These are phyloP conservation scores for Beauveria scarabaeidicola DNA, from an alignment of 2,329 filamentous ascomycete genomes.

Conservation along the genomic window DNA sequence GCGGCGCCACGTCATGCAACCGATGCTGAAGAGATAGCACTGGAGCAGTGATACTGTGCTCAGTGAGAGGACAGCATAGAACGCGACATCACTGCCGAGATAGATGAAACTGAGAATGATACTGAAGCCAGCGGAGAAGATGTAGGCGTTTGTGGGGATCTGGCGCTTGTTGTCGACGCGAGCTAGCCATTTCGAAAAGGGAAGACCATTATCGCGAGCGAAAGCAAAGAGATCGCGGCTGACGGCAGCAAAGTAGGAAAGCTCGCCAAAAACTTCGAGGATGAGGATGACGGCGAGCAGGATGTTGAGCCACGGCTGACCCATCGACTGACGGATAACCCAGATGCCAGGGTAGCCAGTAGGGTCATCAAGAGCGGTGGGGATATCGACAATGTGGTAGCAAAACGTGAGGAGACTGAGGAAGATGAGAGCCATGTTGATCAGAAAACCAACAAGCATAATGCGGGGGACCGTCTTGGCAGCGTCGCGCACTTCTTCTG, in stretches of 20 bases:
- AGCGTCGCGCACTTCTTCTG: constrained; percentile 15
- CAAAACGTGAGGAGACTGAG: constrained; percentile 8
- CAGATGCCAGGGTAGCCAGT: constrained; percentile 9
- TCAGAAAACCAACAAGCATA: constrained; percentile 6
- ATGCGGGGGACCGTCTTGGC: constrained; percentile 11
- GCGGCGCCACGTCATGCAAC: constrained; percentile 14
- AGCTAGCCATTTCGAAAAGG: constrained; percentile 10
- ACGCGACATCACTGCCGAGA: constrained; percentile 13
- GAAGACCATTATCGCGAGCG: constrained; percentile 8
- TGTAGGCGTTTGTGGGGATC: constrained; percentile 12
- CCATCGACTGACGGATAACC: constrained; percentile 11
- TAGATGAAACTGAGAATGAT: constrained; percentile 11
- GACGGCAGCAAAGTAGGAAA: constrained; percentile 8
- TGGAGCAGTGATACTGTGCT: constrained; percentile 13
- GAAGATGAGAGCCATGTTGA: constrained; percentile 3
- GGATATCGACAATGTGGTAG: constrained; percentile 10
- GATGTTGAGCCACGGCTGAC: constrained; percentile 1
- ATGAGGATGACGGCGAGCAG: neutral
- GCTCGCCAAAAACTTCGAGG: constrained; percentile 1
- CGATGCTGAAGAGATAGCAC: constrained; percentile 14
- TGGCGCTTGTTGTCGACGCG: constrained; percentile 8
- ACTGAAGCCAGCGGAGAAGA: constrained; percentile 8
- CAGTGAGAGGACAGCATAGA: constrained; percentile 13
- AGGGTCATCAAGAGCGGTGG: neutral
- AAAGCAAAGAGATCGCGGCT: constrained; percentile 11